A percentile compares a stretch with the other conserved stretches of the same genome.
phyloP scores from a whole-genome alignment of 768 basidiomycete species.

The Psilocybe tampanensis region DNA sequence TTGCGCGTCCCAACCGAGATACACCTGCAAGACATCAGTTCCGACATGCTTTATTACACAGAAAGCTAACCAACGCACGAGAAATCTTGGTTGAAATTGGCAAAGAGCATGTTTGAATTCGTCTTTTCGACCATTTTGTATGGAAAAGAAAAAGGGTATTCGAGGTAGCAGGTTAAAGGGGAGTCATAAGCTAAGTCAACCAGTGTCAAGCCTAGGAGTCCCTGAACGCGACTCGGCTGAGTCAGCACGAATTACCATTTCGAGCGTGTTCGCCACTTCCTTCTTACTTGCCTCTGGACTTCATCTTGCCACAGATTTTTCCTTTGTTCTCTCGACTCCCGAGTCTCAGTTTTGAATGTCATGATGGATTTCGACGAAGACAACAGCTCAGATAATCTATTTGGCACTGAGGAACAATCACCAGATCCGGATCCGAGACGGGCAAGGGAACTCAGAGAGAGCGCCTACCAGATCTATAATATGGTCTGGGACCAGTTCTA shows the following conservation, averaged over 20 bases:
- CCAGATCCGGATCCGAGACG: no score
- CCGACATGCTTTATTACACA: not conserved
- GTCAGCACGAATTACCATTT: slow-evolving; percentile 1
- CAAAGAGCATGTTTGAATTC: slow-evolving; percentile 67
- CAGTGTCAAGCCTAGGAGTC: not conserved
- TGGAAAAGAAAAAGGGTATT: not conserved
- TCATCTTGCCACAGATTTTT: no score
- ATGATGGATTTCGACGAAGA: not conserved
- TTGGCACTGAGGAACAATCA: no score
- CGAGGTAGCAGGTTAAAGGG: not conserved
- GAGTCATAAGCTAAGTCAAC: not conserved
- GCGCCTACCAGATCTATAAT: slow-evolving; percentile 34
- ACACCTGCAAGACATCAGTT: slow-evolving; percentile 49
- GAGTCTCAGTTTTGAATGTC: not conserved
- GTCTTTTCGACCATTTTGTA: slow-evolving; percentile 39
- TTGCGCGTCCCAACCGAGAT: slow-evolving; percentile 93
- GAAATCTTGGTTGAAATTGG: slow-evolving; percentile 98
- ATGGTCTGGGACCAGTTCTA: slow-evolving; percentile 49
- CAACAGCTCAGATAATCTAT: not conserved
- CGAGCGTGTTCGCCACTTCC: not conserved
- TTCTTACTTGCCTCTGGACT: not conserved
- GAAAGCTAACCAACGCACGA: slow-evolving; percentile 48
- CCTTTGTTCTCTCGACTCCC: no score
- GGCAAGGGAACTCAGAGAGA: not conserved
- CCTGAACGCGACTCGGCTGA: not conserved